Evolutionary conservation across 768 basidiomycete genomes (phyloP).

Genomic region (Fistulinella prunicolor): DNA sequence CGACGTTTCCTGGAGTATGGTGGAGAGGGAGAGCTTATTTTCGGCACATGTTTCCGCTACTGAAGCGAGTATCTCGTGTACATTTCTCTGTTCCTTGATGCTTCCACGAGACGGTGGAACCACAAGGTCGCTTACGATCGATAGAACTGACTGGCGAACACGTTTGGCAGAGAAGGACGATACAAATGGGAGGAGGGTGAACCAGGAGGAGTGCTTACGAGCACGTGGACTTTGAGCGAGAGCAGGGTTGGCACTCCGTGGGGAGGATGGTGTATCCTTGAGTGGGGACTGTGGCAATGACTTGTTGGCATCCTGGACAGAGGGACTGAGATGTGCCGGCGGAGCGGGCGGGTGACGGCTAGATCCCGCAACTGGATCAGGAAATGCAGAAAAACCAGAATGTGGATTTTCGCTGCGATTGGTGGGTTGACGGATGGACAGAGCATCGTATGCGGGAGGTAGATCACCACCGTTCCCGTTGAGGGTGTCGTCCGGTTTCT

Average conservation of each 20-base stretch:
- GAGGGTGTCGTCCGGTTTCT: no score
- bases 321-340: not conserved
- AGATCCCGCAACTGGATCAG: not conserved
- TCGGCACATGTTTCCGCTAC: slow-evolving; percentile 57
- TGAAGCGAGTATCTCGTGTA: slow-evolving; percentile 49
- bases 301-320: not conserved
- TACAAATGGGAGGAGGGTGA: slow-evolving; percentile 28
- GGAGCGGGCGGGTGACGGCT: not conserved
- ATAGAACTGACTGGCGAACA: slow-evolving; percentile 48
- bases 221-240: not conserved
- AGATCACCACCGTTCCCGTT: slow-evolving; percentile 1
- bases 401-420: not conserved
- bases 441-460: slow-evolving; percentile 18
- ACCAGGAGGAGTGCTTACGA: slow-evolving; percentile 25
- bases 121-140: slow-evolving; percentile 53
- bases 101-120: slow-evolving; percentile 2
- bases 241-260: not conserved
- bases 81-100: slow-evolving; percentile 7
- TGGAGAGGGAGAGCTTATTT: slow-evolving; percentile 42
- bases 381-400: not conserved
- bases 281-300: not conserved
- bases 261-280: not conserved
- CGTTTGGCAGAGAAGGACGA: slow-evolving; percentile 38
- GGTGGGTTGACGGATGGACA: not conserved
- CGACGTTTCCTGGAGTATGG: slow-evolving; percentile 25